Evolutionary conservation across 176 grass and related monocot species (phyloP).

Genomic region (Elaeis guineensis): DNA sequence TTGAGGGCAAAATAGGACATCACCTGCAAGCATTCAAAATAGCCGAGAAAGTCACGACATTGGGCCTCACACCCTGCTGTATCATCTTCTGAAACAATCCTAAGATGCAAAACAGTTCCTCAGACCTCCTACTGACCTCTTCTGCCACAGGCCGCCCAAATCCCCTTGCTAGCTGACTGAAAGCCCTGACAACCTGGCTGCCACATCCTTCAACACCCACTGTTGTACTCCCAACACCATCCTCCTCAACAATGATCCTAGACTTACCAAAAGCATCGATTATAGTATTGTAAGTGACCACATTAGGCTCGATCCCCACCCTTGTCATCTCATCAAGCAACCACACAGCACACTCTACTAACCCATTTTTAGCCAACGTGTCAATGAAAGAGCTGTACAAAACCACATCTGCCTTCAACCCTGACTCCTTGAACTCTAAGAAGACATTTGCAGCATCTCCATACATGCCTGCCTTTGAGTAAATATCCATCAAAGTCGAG

Average conservation of each 20-base stretch:
- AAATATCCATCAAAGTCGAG: conserved; percentile 95
- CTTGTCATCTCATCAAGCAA: conserved; percentile 92
- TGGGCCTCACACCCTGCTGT: conserved; percentile 87
- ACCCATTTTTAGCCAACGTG: conserved; percentile 92
- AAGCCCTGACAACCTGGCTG: conserved; percentile 43
- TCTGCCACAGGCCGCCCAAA: conserved; percentile 9
- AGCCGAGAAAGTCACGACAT: conserved; percentile 96
- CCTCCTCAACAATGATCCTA: conserved; percentile 42
- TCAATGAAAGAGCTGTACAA: conserved; percentile 98
- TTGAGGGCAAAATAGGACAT: conserved; percentile 14
- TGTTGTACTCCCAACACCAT: conserved; percentile 28
- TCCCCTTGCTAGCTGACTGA: conserved; percentile 28
- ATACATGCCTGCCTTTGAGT: conserved; percentile 93
- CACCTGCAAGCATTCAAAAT: conserved; percentile 99
- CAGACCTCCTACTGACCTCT: conserved; percentile 51
- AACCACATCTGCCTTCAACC: conserved; percentile 88
- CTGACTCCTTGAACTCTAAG: conserved; percentile 89
- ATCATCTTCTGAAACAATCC: conserved; percentile 97
- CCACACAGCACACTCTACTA: conserved; percentile 82
- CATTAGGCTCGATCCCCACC: conserved; percentile 85
- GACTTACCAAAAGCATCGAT: conserved; percentile 97
- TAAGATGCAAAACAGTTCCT: conserved; percentile 90
- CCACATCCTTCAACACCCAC: conserved; percentile 35
- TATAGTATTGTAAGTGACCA: conserved; percentile 93
- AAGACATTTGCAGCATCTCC: conserved; percentile 92